phyloP scores from a whole-genome alignment of 1,139 yeast species.

The Ogataea hybrid region DNA sequence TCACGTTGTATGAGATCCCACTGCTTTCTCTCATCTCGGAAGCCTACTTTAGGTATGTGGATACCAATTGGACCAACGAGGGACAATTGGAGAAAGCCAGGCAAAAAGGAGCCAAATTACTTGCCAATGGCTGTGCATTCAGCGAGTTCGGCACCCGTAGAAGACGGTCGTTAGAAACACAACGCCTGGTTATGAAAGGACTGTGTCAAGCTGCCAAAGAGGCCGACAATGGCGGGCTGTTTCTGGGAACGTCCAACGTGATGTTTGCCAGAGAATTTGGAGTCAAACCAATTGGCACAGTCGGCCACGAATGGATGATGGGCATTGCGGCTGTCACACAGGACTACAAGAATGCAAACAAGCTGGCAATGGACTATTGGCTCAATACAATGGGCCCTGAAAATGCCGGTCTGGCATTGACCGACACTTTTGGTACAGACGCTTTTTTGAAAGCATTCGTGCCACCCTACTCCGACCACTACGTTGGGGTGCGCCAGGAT shows the following conservation, averaged over 20 bases:
- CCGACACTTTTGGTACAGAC: slow-evolving; percentile 98
- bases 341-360: slow-evolving; percentile 75
- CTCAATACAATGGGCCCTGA: slow-evolving; percentile 70
- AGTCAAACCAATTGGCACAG: slow-evolving; percentile 86
- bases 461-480: slow-evolving; percentile 73
- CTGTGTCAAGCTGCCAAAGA: slow-evolving; percentile 49
- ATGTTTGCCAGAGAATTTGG: slow-evolving; percentile 66
- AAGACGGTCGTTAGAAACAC: slow-evolving; percentile 76
- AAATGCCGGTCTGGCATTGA: slow-evolving; percentile 88
- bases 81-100: slow-evolving; percentile 70
- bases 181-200: slow-evolving; percentile 69
- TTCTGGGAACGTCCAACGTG: slow-evolving; percentile 91
- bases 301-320: slow-evolving; percentile 99
- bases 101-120: slow-evolving; percentile 51
- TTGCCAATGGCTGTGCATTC: slow-evolving; percentile 61
- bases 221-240: slow-evolving; percentile 31
- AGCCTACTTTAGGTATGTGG: slow-evolving; percentile 90
- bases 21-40: slow-evolving; percentile 82
- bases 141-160: slow-evolving; percentile 96
- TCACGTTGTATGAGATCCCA: slow-evolving; percentile 91
- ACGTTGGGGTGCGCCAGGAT: slow-evolving; percentile 95
- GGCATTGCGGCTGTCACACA: slow-evolving; percentile 89
- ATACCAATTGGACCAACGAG: slow-evolving; percentile 76
- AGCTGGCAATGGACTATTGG: slow-evolving; percentile 83
- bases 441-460: slow-evolving; percentile 59